phyloP scores from a whole-genome alignment of 331 rosid genomes.

The Spiraea crenata region DNA sequence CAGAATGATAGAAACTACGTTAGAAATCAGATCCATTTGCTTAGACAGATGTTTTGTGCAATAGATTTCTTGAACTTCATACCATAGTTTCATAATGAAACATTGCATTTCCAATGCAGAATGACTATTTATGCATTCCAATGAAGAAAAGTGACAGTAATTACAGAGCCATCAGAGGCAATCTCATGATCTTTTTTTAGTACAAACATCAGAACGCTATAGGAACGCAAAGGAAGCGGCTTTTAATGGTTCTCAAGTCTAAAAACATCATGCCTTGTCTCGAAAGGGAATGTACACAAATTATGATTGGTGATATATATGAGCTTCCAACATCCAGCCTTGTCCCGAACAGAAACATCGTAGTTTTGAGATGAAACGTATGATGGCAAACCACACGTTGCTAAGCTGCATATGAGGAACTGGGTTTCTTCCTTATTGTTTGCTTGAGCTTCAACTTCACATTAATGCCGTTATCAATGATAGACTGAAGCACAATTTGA shows the following conservation, averaged over 20 bases:
- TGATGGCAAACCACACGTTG: background rate
- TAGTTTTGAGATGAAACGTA: background rate
- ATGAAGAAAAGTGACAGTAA: background rate
- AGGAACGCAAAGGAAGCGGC: no score
- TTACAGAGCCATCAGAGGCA: no score
- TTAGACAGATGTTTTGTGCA: background rate
- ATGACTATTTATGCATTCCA: background rate
- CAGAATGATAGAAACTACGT: no score
- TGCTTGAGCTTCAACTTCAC: slow-evolving; percentile 53
- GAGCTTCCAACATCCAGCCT: background rate
- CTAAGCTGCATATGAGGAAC: slow-evolving; percentile 4
- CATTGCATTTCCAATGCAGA: background rate
- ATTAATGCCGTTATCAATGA: slow-evolving; percentile 41
- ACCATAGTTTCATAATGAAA: background rate
- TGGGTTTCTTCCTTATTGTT: slow-evolving; percentile 25
- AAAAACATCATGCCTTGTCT: no score
- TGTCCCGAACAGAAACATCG: background rate
- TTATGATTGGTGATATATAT: no score
- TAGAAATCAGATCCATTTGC: no score
- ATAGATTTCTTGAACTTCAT: background rate
- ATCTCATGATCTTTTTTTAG: no score
- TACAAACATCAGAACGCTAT: no score
- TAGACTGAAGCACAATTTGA: slow-evolving; percentile 46
- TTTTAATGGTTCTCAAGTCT: no score
- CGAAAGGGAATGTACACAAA: no score